A percentile compares a stretch with the other conserved stretches of the same genome.
Conservation (phyloP, 306 rosid species). For the Corylus avellana region DNA sequence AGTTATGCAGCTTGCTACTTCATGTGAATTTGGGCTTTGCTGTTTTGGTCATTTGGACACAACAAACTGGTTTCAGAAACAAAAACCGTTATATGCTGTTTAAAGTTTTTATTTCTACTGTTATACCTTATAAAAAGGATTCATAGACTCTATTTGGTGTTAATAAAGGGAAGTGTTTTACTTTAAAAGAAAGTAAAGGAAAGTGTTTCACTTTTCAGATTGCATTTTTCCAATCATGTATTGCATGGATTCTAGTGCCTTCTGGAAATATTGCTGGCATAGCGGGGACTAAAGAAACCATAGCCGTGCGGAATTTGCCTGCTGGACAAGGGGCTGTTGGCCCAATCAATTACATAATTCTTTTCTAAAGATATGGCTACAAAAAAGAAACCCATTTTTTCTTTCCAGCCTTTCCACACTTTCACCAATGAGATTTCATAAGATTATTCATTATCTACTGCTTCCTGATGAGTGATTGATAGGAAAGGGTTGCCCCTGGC, state of each 20-base stretch:
- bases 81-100: too few species aligned
- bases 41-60: too few species aligned
- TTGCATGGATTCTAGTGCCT: neutral
- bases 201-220: neutral
- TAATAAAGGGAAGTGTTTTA: neutral
- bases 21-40: neutral
- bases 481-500: too few species aligned
- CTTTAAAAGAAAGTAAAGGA: neutral
- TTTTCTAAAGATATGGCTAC: too few species aligned
- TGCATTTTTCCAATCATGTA: neutral
- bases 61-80: too few species aligned
- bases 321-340: neutral
- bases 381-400: too few species aligned
- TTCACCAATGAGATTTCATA: too few species aligned
- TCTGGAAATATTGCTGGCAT: neutral
- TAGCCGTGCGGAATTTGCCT: neutral
- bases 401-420: too few species aligned
- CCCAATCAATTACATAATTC: neutral
- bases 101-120: too few species aligned
- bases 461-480: too few species aligned
- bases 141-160: too few species aligned
- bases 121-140: neutral
- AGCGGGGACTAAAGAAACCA: neutral
- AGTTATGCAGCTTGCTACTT: neutral
- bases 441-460: too few species aligned